phyloP scores from a whole-genome alignment of 2,329 filamentous ascomycete genomes.

The Lachnellula subtilissima region DNA sequence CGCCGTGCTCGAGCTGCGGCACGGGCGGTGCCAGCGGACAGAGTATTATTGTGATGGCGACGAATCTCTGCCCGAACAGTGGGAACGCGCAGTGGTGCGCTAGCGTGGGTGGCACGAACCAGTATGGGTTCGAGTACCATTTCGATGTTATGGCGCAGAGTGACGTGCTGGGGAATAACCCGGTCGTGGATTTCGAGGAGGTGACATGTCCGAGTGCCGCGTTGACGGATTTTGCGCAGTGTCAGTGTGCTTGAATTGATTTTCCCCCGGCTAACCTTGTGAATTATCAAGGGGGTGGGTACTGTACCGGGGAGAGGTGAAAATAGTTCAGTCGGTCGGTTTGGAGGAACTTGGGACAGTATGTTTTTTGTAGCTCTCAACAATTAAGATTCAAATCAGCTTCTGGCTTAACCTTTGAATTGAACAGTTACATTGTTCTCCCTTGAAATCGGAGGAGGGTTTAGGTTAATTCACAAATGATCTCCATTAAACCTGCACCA shows the following conservation, averaged over 20 bases:
- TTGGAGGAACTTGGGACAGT: too few relatives aligned
- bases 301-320: too few relatives aligned
- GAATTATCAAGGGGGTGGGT: too few relatives aligned
- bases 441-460: not conserved
- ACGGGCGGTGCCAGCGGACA: constrained; percentile 21
- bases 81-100: constrained; percentile 36
- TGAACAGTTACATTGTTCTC: too few relatives aligned
- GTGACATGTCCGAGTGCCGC: constrained; percentile 26
- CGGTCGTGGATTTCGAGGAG: constrained; percentile 32
- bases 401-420: too few relatives aligned
- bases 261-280: too few relatives aligned
- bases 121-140: constrained; percentile 34
- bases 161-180: constrained; percentile 33
- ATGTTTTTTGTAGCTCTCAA: not conserved
- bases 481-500: constrained; percentile 27
- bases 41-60: constrained; percentile 31
- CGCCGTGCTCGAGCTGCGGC: constrained; percentile 23
- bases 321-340: too few relatives aligned
- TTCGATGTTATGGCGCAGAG: constrained; percentile 35
- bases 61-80: constrained; percentile 34
- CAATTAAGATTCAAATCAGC: too few relatives aligned
- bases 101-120: constrained; percentile 27
- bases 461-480: constrained; percentile 9
- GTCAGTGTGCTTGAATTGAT: not conserved
- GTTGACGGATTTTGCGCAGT: not conserved